Evolutionary conservation across 495 filamentous ascomycete genomes (phyloP).

Genomic region (Penicillium coprophilum): DNA sequence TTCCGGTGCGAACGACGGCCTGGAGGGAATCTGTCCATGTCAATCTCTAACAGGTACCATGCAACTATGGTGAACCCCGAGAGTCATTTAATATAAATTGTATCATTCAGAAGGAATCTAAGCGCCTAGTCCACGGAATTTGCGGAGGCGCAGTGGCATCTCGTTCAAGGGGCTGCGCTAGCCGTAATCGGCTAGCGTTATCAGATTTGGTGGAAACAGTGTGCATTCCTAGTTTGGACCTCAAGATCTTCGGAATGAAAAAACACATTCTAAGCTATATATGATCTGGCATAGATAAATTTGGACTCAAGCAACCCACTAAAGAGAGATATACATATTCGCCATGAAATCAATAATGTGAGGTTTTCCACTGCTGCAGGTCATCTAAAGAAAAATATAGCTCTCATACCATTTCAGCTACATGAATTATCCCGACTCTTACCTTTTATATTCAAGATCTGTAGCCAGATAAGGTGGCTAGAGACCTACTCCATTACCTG

Average conservation of each 20-base stretch:
- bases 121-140: neutral
- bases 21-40: conserved; percentile 1
- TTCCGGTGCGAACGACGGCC: conserved; percentile 20
- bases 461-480: neutral
- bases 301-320: neutral
- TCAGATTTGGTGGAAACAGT: neutral
- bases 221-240: neutral
- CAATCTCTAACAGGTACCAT: neutral
- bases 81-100: neutral
- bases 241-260: neutral
- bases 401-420: neutral
- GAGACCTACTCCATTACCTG: neutral
- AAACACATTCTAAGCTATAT: neutral
- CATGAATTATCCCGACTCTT: too few relatives aligned
- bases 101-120: neutral
- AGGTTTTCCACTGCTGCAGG: neutral
- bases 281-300: neutral
- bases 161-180: conserved; percentile 4
- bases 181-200: conserved; percentile 2
- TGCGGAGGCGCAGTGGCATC: neutral
- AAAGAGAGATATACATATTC: neutral
- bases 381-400: too few relatives aligned
- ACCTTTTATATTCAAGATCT: neutral
- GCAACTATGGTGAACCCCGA: neutral
- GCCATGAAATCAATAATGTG: neutral